phyloP scores from a whole-genome alignment of 345 rosid species.

The Hevea brasiliensis region DNA sequence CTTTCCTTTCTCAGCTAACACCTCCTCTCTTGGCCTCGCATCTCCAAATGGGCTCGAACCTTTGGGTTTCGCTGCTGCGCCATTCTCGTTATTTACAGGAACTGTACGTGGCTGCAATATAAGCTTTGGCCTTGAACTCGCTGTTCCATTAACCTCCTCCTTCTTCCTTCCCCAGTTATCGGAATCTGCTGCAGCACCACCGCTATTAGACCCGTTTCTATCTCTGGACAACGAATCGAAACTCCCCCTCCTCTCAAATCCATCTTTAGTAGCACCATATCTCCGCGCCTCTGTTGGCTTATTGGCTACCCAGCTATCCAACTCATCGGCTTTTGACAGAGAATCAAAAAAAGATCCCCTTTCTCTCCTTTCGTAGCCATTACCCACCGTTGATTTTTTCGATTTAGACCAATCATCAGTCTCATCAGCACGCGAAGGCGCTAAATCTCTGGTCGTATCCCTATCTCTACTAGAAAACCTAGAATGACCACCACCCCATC shows the following conservation, averaged over 20 bases:
- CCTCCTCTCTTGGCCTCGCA: constrained; percentile 97
- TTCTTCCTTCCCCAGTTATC: constrained; percentile 78
- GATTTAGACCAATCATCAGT: constrained; percentile 77
- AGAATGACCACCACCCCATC: constrained; percentile 53
- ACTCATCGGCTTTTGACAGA: constrained; percentile 88
- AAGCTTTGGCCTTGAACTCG: constrained; percentile 51
- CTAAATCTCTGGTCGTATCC: constrained; percentile 49
- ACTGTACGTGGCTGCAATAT: constrained; percentile 73
- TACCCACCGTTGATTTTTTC: constrained; percentile 54
- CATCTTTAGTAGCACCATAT: constrained; percentile 29
- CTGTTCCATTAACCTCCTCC: constrained; percentile 45
- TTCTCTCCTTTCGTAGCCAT: constrained; percentile 37
- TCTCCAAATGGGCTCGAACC: constrained; percentile 77
- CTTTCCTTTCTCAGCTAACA: constrained; percentile 83
- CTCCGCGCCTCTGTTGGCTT: constrained; percentile 48
- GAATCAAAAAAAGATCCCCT: constrained; percentile 53
- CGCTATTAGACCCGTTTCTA: constrained; percentile 33
- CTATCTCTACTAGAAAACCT: constrained; percentile 45
- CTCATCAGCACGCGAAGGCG: constrained; percentile 89
- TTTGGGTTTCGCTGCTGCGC: constrained; percentile 49
- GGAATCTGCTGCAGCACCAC: constrained; percentile 44
- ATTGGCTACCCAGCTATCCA: constrained; percentile 70
- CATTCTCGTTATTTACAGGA: constrained; percentile 37
- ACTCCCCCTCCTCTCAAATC: constrained; percentile 63
- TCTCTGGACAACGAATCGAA: constrained; percentile 67